phyloP scores from a whole-genome alignment of 768 basidiomycete genomes.

The Podaxis mareebaensis region DNA sequence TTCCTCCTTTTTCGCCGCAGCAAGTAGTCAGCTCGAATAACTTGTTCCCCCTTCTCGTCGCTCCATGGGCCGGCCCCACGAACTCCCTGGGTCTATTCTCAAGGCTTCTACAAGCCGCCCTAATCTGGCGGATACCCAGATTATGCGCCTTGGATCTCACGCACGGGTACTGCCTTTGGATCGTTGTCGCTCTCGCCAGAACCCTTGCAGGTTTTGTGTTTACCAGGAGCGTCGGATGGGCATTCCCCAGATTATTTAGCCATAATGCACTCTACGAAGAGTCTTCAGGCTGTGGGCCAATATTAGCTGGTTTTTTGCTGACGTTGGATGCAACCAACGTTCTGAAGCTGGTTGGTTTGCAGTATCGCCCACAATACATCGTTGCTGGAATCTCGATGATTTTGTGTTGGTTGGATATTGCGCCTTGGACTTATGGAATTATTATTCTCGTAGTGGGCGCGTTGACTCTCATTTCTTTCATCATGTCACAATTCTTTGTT shows the following conservation, averaged over 20 bases:
- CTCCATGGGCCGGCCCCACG: constrained; percentile 35
- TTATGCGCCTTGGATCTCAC: constrained; percentile 19
- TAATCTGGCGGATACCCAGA: constrained; percentile 22
- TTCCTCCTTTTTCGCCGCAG: constrained; percentile 34
- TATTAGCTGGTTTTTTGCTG: constrained; percentile 15
- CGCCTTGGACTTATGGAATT: constrained; percentile 40
- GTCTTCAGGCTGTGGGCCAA: constrained; percentile 36
- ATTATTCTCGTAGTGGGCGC: constrained; percentile 27
- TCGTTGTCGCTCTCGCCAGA: constrained; percentile 25
- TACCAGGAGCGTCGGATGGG: constrained; percentile 34
- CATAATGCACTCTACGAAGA: constrained; percentile 42
- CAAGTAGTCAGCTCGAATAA: constrained; percentile 37
- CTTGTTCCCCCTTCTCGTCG: constrained; percentile 31
- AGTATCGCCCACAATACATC: neutral
- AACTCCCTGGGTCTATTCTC: constrained; percentile 26
- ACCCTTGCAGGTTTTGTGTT: constrained; percentile 26
- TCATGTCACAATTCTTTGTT: neutral
- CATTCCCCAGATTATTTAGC: constrained; percentile 36
- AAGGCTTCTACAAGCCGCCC: constrained; percentile 24
- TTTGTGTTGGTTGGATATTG: constrained; percentile 29
- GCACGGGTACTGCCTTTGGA: constrained; percentile 25
- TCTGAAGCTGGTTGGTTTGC: constrained; percentile 13
- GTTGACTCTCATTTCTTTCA: constrained; percentile 18
- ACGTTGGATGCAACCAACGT: neutral
- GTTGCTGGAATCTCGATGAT: neutral